These are phyloP conservation scores for Chlamydomonas applanata DNA, from an alignment of 139 green algal species.

Conservation along the genomic window DNA sequence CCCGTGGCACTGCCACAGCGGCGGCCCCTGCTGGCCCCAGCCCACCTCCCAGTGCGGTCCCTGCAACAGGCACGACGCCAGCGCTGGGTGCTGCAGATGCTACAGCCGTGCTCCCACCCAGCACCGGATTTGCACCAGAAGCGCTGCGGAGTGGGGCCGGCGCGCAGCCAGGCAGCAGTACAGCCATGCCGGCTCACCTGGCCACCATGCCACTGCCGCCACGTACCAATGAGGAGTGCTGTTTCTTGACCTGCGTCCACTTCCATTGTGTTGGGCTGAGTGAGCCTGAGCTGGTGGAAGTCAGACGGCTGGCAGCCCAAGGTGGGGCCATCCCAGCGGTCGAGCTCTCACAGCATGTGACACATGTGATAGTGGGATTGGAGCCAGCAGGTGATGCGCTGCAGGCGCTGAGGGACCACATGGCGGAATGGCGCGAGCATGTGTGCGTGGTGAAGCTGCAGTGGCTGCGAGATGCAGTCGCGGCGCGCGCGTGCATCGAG, in stretches of 20 bases:
- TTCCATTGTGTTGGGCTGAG: constrained; percentile 1
- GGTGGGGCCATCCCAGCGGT: background rate
- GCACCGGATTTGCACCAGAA: background rate
- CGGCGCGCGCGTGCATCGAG: background rate
- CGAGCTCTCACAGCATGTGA: background rate
- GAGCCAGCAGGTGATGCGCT: background rate
- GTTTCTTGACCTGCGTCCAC: background rate
- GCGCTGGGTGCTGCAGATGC: too few species aligned
- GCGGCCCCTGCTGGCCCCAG: too few species aligned
- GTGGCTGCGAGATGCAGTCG: background rate
- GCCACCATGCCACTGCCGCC: too few species aligned
- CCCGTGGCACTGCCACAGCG: too few species aligned
- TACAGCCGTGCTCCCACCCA: too few species aligned
- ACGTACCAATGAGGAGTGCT: too few species aligned
- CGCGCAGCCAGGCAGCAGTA: background rate
- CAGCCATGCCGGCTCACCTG: background rate
- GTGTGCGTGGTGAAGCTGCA: background rate
- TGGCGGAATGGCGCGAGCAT: background rate
- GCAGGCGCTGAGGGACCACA: background rate
- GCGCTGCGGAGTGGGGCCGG: background rate
- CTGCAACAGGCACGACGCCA: too few species aligned
- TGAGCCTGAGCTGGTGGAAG: background rate
- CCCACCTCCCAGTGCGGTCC: too few species aligned
- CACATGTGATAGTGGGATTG: constrained; percentile 1
- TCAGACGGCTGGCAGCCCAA: background rate